A percentile compares a stretch with the other conserved stretches of the same genome.
These are phyloP conservation scores for Pseudofabraea citricarpa DNA, from an alignment of 2,329 filamentous ascomycete species.

Conservation along the genomic window DNA sequence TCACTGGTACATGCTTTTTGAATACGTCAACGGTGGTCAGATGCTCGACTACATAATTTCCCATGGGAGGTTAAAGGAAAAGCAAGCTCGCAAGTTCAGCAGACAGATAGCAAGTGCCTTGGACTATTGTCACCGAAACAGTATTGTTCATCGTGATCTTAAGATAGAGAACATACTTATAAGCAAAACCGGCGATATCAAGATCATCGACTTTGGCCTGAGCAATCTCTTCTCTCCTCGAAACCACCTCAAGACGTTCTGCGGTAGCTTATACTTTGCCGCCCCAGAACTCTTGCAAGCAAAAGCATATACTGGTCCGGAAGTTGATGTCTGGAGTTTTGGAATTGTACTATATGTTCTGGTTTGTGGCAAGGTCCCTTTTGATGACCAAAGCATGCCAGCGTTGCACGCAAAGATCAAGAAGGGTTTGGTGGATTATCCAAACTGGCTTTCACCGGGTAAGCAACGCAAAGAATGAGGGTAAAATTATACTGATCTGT, in stretches of 20 bases:
- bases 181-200: constrained; percentile 98
- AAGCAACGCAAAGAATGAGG: constrained; percentile 30
- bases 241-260: constrained; percentile 89
- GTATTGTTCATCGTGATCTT: constrained; percentile 92
- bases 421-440: constrained; percentile 92
- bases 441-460: constrained; percentile 87
- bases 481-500: constrained; percentile 33
- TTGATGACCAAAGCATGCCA: constrained; percentile 99
- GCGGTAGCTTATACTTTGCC: constrained; percentile 95
- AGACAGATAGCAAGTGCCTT: constrained; percentile 94
- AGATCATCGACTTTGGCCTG: constrained; percentile 97
- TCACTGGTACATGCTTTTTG: constrained; percentile 99
- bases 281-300: constrained; percentile 93
- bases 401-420: constrained; percentile 98
- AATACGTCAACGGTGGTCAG: constrained; percentile 97
- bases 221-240: constrained; percentile 92
- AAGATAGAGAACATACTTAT: constrained; percentile 99
- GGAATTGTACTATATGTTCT: constrained; percentile 96
- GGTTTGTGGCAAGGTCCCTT: constrained; percentile 96
- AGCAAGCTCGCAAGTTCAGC: constrained; percentile 95
- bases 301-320: constrained; percentile 88
- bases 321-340: constrained; percentile 98
- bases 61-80: constrained; percentile 94
- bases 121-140: constrained; percentile 97
- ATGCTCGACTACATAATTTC: constrained; percentile 99